Evolutionary conservation across 495 filamentous ascomycete genomes (phyloP).

Genomic region (Bryoglossum gracile): DNA sequence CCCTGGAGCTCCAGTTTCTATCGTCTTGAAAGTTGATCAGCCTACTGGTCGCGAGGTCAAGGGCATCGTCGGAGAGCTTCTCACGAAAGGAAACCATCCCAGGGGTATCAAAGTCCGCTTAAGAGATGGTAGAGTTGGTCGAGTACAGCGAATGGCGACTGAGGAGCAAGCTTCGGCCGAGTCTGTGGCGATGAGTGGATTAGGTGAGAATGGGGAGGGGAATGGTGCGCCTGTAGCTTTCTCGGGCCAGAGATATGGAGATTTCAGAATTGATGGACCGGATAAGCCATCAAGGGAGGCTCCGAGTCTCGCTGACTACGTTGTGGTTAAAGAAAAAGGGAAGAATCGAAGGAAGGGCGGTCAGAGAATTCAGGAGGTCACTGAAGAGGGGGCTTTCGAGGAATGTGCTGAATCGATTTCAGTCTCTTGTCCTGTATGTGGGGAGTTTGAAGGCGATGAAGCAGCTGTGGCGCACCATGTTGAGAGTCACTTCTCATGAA

Average conservation of each 20-base stretch:
- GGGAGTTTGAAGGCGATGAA: slow-evolving; percentile 51
- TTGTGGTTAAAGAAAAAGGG: slow-evolving; percentile 32
- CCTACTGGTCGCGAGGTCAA: slow-evolving; percentile 58
- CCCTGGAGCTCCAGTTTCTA: slow-evolving; percentile 54
- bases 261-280: slow-evolving; percentile 7
- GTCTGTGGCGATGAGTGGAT: slow-evolving; percentile 15
- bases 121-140: slow-evolving; percentile 56
- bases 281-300: slow-evolving; percentile 5
- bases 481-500: slow-evolving; percentile 43
- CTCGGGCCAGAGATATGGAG: slow-evolving; percentile 2
- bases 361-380: background rate
- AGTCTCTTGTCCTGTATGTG: slow-evolving; percentile 49
- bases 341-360: slow-evolving; percentile 26
- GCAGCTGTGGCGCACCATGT: slow-evolving; percentile 53
- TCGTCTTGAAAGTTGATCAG: slow-evolving; percentile 66
- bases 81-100: slow-evolving; percentile 66
- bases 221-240: slow-evolving; percentile 23
- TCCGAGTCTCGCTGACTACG: slow-evolving; percentile 38
- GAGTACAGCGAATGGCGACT: slow-evolving; percentile 52
- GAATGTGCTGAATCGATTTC: background rate
- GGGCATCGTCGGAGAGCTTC: slow-evolving; percentile 51
- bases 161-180: slow-evolving; percentile 17
- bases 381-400: background rate
- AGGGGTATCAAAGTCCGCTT: slow-evolving; percentile 70
- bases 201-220: slow-evolving; percentile 19